Base-by-base conservation (phyloP, 2,329 filamentous ascomycete species). In the Microdochium trichocladiopsis region DNA sequence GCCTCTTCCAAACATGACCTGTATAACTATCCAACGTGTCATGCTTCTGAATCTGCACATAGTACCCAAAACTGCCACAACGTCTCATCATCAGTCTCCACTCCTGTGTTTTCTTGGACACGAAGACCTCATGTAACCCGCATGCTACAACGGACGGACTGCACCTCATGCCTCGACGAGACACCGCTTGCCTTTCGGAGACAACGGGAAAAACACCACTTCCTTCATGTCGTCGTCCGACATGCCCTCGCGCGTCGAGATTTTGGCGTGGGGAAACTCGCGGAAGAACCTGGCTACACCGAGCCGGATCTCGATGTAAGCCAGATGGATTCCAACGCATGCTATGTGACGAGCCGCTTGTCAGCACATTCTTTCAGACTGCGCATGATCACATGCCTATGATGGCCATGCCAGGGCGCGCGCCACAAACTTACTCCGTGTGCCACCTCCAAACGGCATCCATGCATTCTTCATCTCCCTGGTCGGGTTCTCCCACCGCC, bases 261-360 rank as follows among this genome's bases (percentile, higher is more conserved):
- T 48, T 11, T 45, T 59, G 2, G 61, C 62, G 52, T 57, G 58
- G 0, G 67, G 66, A 53, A 71, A 77, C 31, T 72, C 65, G 1
- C 71, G 66, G 59, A 82, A 79, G 61, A 83, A 78, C 4, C 71
- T 63, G 0, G 76, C 73, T 0, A 72, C 66, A 0, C 69, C 76
- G 22, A 78, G 70, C 4, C 78, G 68, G 18, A 82, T 59, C 58
- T 82, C 79, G 64, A 79, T 79, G 18, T 70, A 65, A 0, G 80
- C 79, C 16, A 84, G 66, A 51, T 82, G 77, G 22, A 77, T 66
- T 2, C 80, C 80, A 11, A 84, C 66, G 54, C 80, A 83, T 2
- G 62, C 60, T 66, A 21, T 18, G 9, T 9, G 23, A 14, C 8
- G 28, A 14, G 28, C 28, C 8, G 28, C 28, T 31, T 14, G 28